phyloP scores from a whole-genome alignment of 257 asterid species.

The Nicotiana noctiflora region DNA sequence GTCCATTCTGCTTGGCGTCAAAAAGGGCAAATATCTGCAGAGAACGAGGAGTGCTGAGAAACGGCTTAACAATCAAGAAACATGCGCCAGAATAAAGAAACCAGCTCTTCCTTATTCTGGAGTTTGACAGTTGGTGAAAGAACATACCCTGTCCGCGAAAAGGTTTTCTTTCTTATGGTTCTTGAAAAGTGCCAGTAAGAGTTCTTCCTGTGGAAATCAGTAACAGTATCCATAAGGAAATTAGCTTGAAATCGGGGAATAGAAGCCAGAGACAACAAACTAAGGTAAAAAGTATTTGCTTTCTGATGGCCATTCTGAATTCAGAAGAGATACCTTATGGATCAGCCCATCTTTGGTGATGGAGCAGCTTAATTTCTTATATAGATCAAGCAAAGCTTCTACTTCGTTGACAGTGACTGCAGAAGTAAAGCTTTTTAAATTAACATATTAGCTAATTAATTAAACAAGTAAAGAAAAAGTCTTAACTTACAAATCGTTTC shows the following conservation, averaged over 20 bases:
- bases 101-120: neutral
- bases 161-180: slow-evolving; percentile 15
- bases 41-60: neutral
- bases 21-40: slow-evolving; percentile 25
- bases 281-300: neutral
- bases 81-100: neutral
- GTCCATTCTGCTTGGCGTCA: slow-evolving; percentile 21
- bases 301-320: neutral
- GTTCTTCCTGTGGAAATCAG: slow-evolving; percentile 18
- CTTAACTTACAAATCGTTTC: slow-evolving; percentile 19
- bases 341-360: slow-evolving; percentile 13
- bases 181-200: slow-evolving; percentile 18
- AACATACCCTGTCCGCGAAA: slow-evolving; percentile 18
- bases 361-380: slow-evolving; percentile 12
- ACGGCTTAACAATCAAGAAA: neutral
- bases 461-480: neutral
- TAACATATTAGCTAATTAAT: neutral
- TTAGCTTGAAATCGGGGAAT: neutral
- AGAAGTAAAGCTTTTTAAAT: neutral
- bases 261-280: neutral
- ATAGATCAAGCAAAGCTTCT: slow-evolving; percentile 16
- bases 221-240: neutral
- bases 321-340: slow-evolving; percentile 15
- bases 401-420: slow-evolving; percentile 16
- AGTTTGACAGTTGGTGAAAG: neutral